Percentiles rank a stretch among this genome's conserved stretches.
phyloP scores from a whole-genome alignment of 2,329 filamentous ascomycete genomes.

The Penicillium sp. region DNA sequence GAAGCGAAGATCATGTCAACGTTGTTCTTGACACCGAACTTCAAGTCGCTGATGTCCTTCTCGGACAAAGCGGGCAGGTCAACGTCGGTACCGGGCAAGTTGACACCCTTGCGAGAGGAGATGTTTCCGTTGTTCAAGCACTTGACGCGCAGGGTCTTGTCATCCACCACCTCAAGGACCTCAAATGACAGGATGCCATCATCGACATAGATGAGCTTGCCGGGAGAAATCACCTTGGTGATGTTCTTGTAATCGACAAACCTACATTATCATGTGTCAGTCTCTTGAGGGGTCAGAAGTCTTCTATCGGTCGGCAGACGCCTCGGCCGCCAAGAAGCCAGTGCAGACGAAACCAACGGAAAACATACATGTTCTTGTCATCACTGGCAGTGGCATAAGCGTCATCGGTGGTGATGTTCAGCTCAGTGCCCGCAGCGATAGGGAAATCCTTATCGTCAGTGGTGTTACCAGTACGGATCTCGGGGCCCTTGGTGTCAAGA shows the following conservation, averaged over 20 bases:
- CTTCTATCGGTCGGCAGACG: neutral
- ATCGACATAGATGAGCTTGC: conserved; percentile 95
- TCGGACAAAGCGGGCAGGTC: conserved; percentile 95
- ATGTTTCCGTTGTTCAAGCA: conserved; percentile 98
- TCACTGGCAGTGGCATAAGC: conserved; percentile 78
- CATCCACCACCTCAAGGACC: conserved; percentile 79
- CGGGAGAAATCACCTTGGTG: conserved; percentile 89
- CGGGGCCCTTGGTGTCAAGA: conserved; percentile 77
- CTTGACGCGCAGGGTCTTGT: conserved; percentile 78
- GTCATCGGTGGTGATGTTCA: conserved; percentile 97
- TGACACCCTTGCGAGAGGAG: conserved; percentile 98
- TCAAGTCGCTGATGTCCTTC: conserved; percentile 92
- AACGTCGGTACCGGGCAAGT: conserved; percentile 97
- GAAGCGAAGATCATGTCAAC: conserved; percentile 99
- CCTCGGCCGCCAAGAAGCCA: no score
- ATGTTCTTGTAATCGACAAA: conserved; percentile 99
- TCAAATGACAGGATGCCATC: conserved; percentile 97
- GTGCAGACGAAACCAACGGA: neutral
- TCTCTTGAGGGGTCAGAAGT: neutral
- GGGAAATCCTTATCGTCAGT: conserved; percentile 66
- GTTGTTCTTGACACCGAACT: conserved; percentile 95
- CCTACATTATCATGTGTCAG: conserved; percentile 44
- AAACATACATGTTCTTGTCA: conserved; percentile 81
- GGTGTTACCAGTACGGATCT: conserved; percentile 79
- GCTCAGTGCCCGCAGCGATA: conserved; percentile 71